Base-by-base conservation (phyloP, 1,139 yeast genomes). In the Hemisphaericaspora subhashii region DNA sequence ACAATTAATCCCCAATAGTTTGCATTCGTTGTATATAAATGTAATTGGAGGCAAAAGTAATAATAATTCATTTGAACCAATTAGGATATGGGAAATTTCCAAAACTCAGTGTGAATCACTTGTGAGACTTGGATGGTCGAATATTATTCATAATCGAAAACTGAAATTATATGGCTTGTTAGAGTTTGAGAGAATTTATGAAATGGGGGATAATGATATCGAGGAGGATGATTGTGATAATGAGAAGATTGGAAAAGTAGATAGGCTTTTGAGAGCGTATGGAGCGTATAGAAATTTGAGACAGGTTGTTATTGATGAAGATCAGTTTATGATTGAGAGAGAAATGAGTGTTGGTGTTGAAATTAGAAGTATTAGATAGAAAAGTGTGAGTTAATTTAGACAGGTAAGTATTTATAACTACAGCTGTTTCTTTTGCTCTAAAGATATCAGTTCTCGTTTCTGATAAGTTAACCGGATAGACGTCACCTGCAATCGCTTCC, bases 241-340 rank as follows among this genome's bases (percentile, higher is more conserved):
- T 3, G 40, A 43, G 5, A 41, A 31, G 1, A 29, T 51, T 31
- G 40, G 43, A 2, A 45, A 47, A 3, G 48, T 50, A 3, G 54
- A 56, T 0, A 24, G 38, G 1, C 11, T 8, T 27, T 4, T 5
- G 32, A 12, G 21, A 14, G 15, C 20, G 13, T 24, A 11, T n/a
- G 15, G 9, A 12, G 5, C 10, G 20, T 16, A 25, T 25, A n/a
- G 5, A 25, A 17, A 26, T 3, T 23, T 33, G 21, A 25, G 24
- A 11, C 24, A 25, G 24, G 31, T 33, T 33, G 26, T 33, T 14
- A 17, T 33, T 14, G 24, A 25, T 25, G 38, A 31, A 16, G 23
- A 36, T 16, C 10, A 29, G n/a, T 36, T 31, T 36, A 17, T 12
- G 10, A 9, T 24, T 10, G 13, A 25, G 10, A 36, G 33, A 14